Evolutionary conservation across 305 asterid genomes (phyloP), one percentile per base, ranked within the genome.

Genomic region (Fraxinus floribunda): DNA sequence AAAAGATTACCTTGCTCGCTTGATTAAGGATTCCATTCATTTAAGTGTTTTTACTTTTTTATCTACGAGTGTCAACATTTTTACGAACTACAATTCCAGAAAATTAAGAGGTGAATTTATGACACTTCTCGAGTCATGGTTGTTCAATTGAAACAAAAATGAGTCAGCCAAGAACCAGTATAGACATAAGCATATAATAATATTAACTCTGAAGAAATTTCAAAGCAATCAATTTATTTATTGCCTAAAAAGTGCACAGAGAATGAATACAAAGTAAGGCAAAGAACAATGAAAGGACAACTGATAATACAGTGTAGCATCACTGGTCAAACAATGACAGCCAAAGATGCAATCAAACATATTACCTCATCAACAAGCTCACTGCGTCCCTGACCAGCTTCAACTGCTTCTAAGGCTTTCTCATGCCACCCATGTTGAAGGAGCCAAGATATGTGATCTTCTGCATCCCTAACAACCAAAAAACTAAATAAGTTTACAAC

Each of bases 401-500:
- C 99, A 84, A 96, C 98, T 49, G 95, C 99, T 83, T 87, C 98
- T 91, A 96, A 90, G 83, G 99, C 99, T 87, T 94, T 92, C 88
- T 93, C 98, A 87, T 96, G 98, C 84, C 91, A 86, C 73, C 97
- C 98, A 85, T 93, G 99, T 87, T 94, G 94, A 82, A 96, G 97
- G 88, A 96, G 99, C 98, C 99, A 96, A 80, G 97, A 80, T 83
- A 96, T 93, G 90, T 96, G 99, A 89, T 94, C 99, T 89, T 96
- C 99, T 84, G 95, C 77, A 88, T 96, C 99, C 98, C 99, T 96
- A 84, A 82, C 83, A 87, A 85, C 77, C 80, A 85, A 83, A 73
- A 4, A 68, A 77, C 78, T 16, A 55, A 78, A 78, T 77, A 83
- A 75, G 26, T 75, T 46, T 8, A 71, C 79, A 81, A 75, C 83